Conservation (phyloP, 805 yeast genomes). For the Torulaspora delbrueckii region DNA sequence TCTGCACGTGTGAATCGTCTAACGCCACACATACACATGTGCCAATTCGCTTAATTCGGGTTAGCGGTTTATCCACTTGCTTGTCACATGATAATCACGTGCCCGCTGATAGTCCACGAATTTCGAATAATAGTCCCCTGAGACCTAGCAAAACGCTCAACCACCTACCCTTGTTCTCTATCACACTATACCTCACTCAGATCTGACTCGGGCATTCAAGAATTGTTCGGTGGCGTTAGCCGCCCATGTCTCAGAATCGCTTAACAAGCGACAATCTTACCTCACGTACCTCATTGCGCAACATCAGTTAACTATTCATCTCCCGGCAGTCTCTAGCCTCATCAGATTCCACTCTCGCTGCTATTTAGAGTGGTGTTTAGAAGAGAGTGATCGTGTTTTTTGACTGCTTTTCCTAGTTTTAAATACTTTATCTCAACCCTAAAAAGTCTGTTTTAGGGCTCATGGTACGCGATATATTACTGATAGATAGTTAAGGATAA, state of each 20-base stretch:
- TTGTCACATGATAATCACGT: not conserved
- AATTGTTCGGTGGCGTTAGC: constrained; percentile 5
- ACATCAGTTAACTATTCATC: too few species aligned
- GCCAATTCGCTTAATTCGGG: too few species aligned
- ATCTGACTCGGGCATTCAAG: not conserved
- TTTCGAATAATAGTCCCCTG: too few species aligned
- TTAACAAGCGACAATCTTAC: not conserved
- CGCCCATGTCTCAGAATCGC: constrained; percentile 1
- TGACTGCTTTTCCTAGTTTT: not conserved
- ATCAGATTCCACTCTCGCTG: not conserved
- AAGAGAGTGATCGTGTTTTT: not conserved
- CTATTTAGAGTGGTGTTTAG: not conserved
- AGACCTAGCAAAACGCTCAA: not conserved
- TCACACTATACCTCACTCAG: not conserved
- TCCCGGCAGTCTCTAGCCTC: too few species aligned
- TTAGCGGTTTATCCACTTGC: not conserved
- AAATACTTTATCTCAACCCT: not conserved
- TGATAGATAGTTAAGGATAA: not conserved
- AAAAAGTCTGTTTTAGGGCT: not conserved
- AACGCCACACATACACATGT: too few species aligned
- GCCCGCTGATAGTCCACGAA: not conserved
- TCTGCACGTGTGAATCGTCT: too few species aligned
- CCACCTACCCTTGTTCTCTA: not conserved
- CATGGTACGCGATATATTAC: not conserved
- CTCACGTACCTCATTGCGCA: too few species aligned